phyloP scores from a whole-genome alignment of 176 grass and related monocot species.

The Melocanna baccifera region DNA sequence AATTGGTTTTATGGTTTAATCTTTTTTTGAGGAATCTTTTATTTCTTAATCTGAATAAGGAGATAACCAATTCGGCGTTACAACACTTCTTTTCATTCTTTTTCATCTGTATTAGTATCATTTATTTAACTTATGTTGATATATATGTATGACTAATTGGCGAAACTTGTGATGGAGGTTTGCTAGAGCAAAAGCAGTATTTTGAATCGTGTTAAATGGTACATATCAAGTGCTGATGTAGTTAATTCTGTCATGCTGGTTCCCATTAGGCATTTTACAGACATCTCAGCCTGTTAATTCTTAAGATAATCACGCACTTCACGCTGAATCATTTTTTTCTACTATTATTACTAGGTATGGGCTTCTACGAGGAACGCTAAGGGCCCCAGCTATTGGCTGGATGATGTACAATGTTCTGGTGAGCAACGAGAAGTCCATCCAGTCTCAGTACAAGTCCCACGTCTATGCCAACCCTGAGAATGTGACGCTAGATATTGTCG shows the following conservation, averaged over 20 bases:
- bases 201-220: neutral
- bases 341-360: constrained; percentile 60
- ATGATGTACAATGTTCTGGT: constrained; percentile 97
- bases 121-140: neutral
- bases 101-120: constrained; percentile 4
- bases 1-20: constrained; percentile 10
- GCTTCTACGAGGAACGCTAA: constrained; percentile 74
- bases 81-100: constrained; percentile 1
- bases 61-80: neutral
- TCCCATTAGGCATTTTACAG: neutral
- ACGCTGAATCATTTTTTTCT: neutral
- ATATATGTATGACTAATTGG: neutral
- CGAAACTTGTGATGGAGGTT: neutral
- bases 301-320: constrained; percentile 30
- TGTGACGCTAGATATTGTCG: constrained; percentile 64
- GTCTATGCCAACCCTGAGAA: constrained; percentile 90
- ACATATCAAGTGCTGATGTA: neutral
- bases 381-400: constrained; percentile 75
- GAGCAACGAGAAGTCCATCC: constrained; percentile 91
- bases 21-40: neutral
- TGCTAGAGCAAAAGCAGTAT: neutral
- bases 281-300: constrained; percentile 4
- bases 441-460: constrained; percentile 94
- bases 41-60: constrained; percentile 24
- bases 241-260: neutral